These are phyloP conservation scores for Suillus plorans DNA, from an alignment of 768 basidiomycete species.

Conservation along the genomic window DNA sequence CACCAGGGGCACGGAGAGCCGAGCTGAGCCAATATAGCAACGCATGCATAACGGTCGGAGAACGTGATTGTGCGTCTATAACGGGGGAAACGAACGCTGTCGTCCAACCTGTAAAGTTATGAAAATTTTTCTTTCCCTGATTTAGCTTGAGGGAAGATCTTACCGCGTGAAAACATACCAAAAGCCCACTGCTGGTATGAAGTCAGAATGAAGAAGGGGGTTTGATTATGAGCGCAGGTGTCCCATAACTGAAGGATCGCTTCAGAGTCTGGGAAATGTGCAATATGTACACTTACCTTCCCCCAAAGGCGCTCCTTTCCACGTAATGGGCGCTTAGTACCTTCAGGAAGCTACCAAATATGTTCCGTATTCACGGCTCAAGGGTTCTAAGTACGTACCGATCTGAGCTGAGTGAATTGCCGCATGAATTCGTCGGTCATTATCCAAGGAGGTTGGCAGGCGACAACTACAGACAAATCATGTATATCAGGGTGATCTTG, in stretches of 20 bases:
- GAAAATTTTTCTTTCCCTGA: background rate
- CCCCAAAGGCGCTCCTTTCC: slow-evolving; percentile 60
- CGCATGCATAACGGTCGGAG: slow-evolving; percentile 53
- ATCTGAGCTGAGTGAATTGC: slow-evolving; percentile 46
- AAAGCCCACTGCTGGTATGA: slow-evolving; percentile 63
- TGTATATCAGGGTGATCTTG: slow-evolving; percentile 25
- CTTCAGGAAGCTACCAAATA: slow-evolving; percentile 25
- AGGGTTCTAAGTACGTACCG: slow-evolving; percentile 13
- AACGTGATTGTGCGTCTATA: slow-evolving; percentile 36
- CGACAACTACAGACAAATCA: slow-evolving; percentile 44
- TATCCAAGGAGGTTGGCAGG: slow-evolving; percentile 63
- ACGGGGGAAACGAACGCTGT: slow-evolving; percentile 51
- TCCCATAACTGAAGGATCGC: slow-evolving; percentile 45
- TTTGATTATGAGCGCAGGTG: slow-evolving; percentile 45
- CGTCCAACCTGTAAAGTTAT: slow-evolving; percentile 45
- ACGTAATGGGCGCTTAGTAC: slow-evolving; percentile 38
- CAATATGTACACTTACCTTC: slow-evolving; percentile 40
- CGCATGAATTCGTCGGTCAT: slow-evolving; percentile 53
- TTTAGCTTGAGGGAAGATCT: background rate
- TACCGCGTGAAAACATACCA: slow-evolving; percentile 59
- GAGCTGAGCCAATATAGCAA: slow-evolving; percentile 59
- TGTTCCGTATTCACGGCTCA: background rate
- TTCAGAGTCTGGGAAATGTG: slow-evolving; percentile 7
- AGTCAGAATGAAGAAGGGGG: slow-evolving; percentile 58
- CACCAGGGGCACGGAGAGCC: slow-evolving; percentile 36